Evolutionary conservation across 495 filamentous ascomycete species (phyloP).

Genomic region (Penicillium lagena): DNA sequence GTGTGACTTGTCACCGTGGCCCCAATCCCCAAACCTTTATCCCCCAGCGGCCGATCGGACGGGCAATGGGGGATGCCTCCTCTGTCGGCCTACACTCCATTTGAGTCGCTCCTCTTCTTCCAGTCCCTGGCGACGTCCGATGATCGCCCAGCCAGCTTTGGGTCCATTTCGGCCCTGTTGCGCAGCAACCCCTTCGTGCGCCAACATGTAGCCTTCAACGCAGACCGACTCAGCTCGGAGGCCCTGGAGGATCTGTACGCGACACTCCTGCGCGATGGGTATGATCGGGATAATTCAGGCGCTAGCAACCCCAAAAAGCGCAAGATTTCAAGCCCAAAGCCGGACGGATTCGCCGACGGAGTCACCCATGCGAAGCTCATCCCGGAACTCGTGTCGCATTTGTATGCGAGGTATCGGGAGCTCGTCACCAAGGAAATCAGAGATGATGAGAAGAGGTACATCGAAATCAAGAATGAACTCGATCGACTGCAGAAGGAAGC

Average conservation of each 20-base stretch:
- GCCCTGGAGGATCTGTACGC: constrained; percentile 72
- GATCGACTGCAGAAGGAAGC: constrained; percentile 57
- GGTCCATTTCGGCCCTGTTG: constrained; percentile 65
- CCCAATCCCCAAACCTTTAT: constrained; percentile 30
- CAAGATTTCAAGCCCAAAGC: constrained; percentile 60
- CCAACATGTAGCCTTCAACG: constrained; percentile 61
- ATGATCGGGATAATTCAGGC: constrained; percentile 24
- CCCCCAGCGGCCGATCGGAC: constrained; percentile 37
- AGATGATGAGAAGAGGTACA: constrained; percentile 65
- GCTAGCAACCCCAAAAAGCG: constrained; percentile 58
- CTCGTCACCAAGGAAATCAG: constrained; percentile 61
- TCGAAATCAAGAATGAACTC: constrained; percentile 58
- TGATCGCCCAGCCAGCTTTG: constrained; percentile 58
- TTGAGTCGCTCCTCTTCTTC: constrained; percentile 86
- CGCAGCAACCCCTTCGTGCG: constrained; percentile 63
- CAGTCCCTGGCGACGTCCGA: constrained; percentile 70
- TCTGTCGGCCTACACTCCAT: constrained; percentile 66
- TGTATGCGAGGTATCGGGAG: constrained; percentile 70
- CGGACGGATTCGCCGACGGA: constrained; percentile 51
- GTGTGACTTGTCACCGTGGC: constrained; percentile 27
- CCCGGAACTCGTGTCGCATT: constrained; percentile 58
- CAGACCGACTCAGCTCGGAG: constrained; percentile 67
- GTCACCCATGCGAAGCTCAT: constrained; percentile 59
- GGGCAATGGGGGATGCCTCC: constrained; percentile 49
- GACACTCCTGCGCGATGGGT: constrained; percentile 68